Evolutionary conservation across 2,329 filamentous ascomycete species (phyloP).

Genomic region (Fusarium palustre): DNA sequence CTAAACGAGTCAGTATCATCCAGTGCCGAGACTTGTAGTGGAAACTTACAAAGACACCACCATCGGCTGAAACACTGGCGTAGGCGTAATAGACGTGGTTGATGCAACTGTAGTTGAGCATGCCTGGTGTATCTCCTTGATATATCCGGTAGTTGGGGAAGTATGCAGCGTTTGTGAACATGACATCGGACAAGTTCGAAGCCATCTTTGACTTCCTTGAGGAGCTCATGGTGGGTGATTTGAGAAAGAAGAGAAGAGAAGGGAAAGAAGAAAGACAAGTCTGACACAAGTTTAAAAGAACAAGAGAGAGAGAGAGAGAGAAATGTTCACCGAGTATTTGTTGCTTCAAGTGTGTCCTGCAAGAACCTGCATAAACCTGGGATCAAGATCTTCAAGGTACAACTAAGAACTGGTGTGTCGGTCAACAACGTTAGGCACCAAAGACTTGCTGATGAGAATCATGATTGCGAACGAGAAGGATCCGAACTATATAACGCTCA

Average conservation of each 20-base stretch:
- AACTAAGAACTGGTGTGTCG: constrained; percentile 35
- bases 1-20: constrained; percentile 59
- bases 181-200: constrained; percentile 59
- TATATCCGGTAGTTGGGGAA: constrained; percentile 86
- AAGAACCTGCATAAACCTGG: constrained; percentile 33
- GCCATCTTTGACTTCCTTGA: constrained; percentile 61
- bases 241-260: neutral
- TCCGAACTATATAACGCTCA: constrained; percentile 46
- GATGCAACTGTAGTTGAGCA: constrained; percentile 79
- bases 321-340: constrained; percentile 31
- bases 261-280: neutral
- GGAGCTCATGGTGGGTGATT: constrained; percentile 54
- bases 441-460: constrained; percentile 39
- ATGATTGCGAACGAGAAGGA: constrained; percentile 44
- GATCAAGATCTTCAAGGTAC: constrained; percentile 29
- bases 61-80: constrained; percentile 78
- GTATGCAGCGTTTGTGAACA: constrained; percentile 81
- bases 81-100: constrained; percentile 88
- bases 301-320: constrained; percentile 5
- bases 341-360: constrained; percentile 19
- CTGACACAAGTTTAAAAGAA: constrained; percentile 3
- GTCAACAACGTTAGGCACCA: constrained; percentile 46
- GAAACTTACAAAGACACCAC: constrained; percentile 76
- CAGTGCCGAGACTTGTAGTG: constrained; percentile 15
- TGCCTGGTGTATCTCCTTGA: constrained; percentile 76